Conservation (phyloP, 768 basidiomycete genomes). For the Serpula lacrymans region DNA sequence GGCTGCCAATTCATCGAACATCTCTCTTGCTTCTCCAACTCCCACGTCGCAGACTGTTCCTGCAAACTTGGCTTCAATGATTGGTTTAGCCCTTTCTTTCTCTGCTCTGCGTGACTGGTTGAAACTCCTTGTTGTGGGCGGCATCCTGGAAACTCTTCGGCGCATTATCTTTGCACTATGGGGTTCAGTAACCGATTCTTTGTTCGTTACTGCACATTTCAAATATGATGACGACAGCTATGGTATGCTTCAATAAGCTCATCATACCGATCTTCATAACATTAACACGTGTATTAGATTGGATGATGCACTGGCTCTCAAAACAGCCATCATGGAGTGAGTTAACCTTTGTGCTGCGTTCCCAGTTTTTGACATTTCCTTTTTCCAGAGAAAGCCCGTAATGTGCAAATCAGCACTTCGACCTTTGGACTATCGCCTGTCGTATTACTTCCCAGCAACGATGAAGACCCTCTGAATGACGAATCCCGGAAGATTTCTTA, state of each 20-base stretch:
- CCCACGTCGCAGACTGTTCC: conserved; percentile 9
- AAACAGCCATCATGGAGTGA: conserved; percentile 57
- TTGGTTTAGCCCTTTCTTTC: conserved; percentile 47
- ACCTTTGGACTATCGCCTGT: conserved; percentile 33
- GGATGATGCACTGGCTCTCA: conserved; percentile 72
- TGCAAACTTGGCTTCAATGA: conserved; percentile 30
- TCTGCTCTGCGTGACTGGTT: conserved; percentile 61
- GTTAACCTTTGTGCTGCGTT: conserved; percentile 13
- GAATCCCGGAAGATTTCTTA: conserved; percentile 29
- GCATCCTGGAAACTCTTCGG: conserved; percentile 55
- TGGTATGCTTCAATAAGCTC: too few species aligned
- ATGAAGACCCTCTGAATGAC: conserved; percentile 19
- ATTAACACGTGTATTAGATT: conserved; percentile 37
- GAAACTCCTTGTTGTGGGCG: conserved; percentile 60
- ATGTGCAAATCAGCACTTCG: conserved; percentile 48
- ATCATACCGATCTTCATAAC: conserved; percentile 5
- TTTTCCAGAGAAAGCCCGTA: conserved; percentile 36
- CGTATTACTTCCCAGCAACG: conserved; percentile 17
- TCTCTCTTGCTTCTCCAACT: conserved; percentile 10
- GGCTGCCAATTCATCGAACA: conserved; percentile 12
- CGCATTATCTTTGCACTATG: conserved; percentile 44
- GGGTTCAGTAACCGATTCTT: conserved; percentile 41
- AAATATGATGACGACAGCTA: conserved; percentile 56
- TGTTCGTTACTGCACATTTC: conserved; percentile 63
- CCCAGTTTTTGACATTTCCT: background rate